Conservation (phyloP, 192 early-diverging fungal species). For the Coemansia javaensis region DNA sequence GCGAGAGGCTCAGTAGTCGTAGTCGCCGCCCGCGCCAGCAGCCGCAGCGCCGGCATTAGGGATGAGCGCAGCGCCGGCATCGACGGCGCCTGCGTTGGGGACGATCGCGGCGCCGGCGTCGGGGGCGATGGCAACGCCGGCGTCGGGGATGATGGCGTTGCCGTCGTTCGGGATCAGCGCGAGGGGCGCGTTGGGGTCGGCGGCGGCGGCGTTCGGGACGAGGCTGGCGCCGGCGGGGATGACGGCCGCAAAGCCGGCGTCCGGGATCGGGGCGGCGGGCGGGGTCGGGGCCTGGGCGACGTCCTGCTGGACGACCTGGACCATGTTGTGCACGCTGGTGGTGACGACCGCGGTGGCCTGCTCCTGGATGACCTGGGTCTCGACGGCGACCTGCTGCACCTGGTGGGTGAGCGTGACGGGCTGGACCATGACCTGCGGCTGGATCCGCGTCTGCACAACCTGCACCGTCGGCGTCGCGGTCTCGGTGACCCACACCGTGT, state of each 20-base stretch:
- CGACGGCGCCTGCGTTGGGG: conserved; percentile 4
- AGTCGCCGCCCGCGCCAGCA: not conserved
- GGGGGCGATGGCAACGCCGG: conserved; percentile 3
- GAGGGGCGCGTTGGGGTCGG: too few relatives aligned
- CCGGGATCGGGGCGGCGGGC: conserved; percentile 7
- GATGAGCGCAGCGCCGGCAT: not conserved
- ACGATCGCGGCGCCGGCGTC: conserved; percentile 10
- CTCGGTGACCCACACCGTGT: conserved; percentile 41
- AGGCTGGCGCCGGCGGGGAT: not conserved
- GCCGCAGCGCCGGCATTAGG: conserved; percentile 1
- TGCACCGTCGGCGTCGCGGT: conserved; percentile 45
- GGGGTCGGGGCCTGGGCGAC: conserved; percentile 27
- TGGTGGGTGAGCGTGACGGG: conserved; percentile 42
- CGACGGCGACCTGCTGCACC: conserved; percentile 33
- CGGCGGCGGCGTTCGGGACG: conserved; percentile 3
- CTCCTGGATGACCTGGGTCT: conserved; percentile 37
- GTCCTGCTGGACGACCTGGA: conserved; percentile 47
- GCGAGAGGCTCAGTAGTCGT: not conserved
- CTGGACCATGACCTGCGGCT: conserved; percentile 47
- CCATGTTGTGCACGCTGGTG: conserved; percentile 41
- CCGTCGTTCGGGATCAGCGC: conserved; percentile 17
- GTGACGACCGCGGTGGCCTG: conserved; percentile 33
- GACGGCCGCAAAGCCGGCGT: conserved; percentile 2
- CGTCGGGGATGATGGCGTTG: conserved; percentile 5
- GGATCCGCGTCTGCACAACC: conserved; percentile 34